Percentiles rank a stretch among this genome's conserved stretches.
These are phyloP conservation scores for Boletellus ananas DNA, from an alignment of 768 basidiomycete genomes.

Conservation along the genomic window DNA sequence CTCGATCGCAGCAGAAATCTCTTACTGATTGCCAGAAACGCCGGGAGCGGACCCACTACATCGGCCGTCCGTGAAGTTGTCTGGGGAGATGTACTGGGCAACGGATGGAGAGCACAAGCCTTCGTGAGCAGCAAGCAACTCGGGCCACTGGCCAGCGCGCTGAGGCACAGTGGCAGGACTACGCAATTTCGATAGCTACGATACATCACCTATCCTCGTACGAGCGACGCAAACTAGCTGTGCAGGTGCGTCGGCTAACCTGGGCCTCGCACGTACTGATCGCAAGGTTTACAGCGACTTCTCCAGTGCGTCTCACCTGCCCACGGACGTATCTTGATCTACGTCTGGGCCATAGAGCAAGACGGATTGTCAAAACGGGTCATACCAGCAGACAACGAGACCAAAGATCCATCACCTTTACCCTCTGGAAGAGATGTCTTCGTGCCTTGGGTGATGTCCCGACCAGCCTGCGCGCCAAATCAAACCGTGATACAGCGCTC, in stretches of 20 bases:
- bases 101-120: slow-evolving; percentile 68
- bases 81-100: slow-evolving; percentile 70
- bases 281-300: slow-evolving; percentile 43
- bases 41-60: slow-evolving; percentile 38
- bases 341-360: slow-evolving; percentile 97
- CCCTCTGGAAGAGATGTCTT: slow-evolving; percentile 72
- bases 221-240: slow-evolving; percentile 63
- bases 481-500: slow-evolving; percentile 8
- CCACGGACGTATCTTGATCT: slow-evolving; percentile 81
- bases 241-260: slow-evolving; percentile 51
- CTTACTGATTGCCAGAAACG: slow-evolving; percentile 67
- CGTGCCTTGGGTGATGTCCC: slow-evolving; percentile 79
- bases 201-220: slow-evolving; percentile 92
- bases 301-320: slow-evolving; percentile 58
- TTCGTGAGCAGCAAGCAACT: slow-evolving; percentile 56
- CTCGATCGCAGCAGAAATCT: slow-evolving; percentile 81
- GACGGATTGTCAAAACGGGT: slow-evolving; percentile 76
- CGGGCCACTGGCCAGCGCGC: not conserved
- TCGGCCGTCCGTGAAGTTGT: slow-evolving; percentile 63
- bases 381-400: slow-evolving; percentile 37
- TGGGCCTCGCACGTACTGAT: not conserved
- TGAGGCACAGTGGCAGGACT: slow-evolving; percentile 59
- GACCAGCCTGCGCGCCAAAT: slow-evolving; percentile 23
- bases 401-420: not conserved
- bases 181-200: slow-evolving; percentile 95